Evolutionary conservation across 345 rosid species (phyloP).

Genomic region (Eutrema japonicum): DNA sequence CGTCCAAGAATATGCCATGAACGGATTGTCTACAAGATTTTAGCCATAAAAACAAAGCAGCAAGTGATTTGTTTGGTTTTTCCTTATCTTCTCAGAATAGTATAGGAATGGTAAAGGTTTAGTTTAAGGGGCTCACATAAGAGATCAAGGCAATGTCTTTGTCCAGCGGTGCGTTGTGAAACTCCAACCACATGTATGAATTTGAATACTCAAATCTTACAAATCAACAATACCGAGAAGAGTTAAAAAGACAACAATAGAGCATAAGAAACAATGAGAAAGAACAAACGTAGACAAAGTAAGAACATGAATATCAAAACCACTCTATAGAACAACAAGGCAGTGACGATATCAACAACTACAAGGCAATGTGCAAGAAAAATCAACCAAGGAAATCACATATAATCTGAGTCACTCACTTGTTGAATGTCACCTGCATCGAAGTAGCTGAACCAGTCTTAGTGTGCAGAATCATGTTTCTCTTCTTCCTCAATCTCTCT

Average conservation of each 20-base stretch:
- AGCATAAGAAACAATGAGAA: too few relatives aligned
- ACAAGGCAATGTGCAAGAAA: neutral
- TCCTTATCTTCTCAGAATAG: neutral
- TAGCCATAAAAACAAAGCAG: slow-evolving; percentile 23
- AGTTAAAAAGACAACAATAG: too few relatives aligned
- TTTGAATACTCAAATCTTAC: too few relatives aligned
- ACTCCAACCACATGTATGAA: too few relatives aligned
- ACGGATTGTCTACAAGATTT: slow-evolving; percentile 71
- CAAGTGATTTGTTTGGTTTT: neutral
- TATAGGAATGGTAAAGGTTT: slow-evolving; percentile 3
- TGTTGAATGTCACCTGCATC: slow-evolving; percentile 78
- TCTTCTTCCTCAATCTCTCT: slow-evolving; percentile 82
- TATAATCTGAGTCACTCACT: slow-evolving; percentile 51
- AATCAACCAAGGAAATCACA: neutral
- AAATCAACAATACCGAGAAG: too few relatives aligned
- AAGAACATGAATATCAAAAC: neutral
- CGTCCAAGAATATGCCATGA: slow-evolving; percentile 96
- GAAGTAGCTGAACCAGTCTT: slow-evolving; percentile 83
- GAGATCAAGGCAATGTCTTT: slow-evolving; percentile 53
- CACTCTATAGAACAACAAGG: neutral
- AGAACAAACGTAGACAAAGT: neutral
- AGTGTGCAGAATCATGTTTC: slow-evolving; percentile 73
- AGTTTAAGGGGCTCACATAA: slow-evolving; percentile 59
- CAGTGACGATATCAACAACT: neutral
- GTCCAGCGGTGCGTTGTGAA: too few relatives aligned